Percentiles rank a stretch among this genome's conserved stretches.
phyloP scores from a whole-genome alignment of 371 early-diverging fungal species.

The Parasitella parasitica region DNA sequence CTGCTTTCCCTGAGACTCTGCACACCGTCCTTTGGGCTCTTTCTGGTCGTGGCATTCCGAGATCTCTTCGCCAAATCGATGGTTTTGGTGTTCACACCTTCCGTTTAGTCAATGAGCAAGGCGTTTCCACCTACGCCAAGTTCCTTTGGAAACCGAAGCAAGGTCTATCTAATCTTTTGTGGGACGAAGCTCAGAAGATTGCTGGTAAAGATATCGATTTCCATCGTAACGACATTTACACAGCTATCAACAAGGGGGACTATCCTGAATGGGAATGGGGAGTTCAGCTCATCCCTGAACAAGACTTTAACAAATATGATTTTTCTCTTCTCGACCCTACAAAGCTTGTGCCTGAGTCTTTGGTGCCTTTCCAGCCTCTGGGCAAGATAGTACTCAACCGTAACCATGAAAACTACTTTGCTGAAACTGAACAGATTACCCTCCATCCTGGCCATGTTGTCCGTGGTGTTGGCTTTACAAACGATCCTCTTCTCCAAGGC shows the following conservation, averaged over 20 bases:
- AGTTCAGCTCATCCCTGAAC: constrained; percentile 45
- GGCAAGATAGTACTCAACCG: constrained; percentile 56
- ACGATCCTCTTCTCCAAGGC: constrained; percentile 58
- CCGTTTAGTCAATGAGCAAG: constrained; percentile 47
- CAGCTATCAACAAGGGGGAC: constrained; percentile 46
- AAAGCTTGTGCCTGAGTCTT: constrained; percentile 54
- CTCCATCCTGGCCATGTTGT: constrained; percentile 42
- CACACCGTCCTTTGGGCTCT: constrained; percentile 52
- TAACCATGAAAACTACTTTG: constrained; percentile 54
- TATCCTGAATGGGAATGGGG: constrained; percentile 54
- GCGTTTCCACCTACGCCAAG: constrained; percentile 46
- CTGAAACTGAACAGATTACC: constrained; percentile 59
- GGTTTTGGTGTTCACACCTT: constrained; percentile 52
- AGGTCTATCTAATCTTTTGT: constrained; percentile 43
- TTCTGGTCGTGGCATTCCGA: constrained; percentile 47
- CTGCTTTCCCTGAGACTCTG: constrained; percentile 42
- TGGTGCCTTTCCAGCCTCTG: constrained; percentile 44
- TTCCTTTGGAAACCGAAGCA: constrained; percentile 57
- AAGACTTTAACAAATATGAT: constrained; percentile 45
- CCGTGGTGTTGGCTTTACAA: constrained; percentile 50
- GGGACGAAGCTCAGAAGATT: constrained; percentile 56
- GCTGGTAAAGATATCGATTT: constrained; percentile 56
- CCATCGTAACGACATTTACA: constrained; percentile 50
- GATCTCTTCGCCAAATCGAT: constrained; percentile 45
- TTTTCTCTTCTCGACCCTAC: constrained; percentile 58